Evolutionary conservation across 2,329 filamentous ascomycete genomes (phyloP).

Genomic region (Sarocladiaceae sp.): DNA sequence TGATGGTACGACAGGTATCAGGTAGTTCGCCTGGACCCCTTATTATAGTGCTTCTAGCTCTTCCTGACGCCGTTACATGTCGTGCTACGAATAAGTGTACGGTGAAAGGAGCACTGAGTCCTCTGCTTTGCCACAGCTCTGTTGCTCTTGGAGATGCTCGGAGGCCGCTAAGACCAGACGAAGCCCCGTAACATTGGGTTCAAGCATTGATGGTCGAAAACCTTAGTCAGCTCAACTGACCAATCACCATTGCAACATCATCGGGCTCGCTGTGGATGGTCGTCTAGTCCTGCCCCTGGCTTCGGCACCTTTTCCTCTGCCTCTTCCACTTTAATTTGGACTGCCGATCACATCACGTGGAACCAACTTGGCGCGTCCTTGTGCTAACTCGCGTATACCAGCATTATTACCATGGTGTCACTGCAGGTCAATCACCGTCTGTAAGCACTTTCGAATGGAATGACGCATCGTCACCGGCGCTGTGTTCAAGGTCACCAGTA

Average conservation of each 20-base stretch:
- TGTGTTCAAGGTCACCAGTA: no score
- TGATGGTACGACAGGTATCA: constrained; percentile 7
- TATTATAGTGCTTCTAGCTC: neutral
- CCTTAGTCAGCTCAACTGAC: neutral
- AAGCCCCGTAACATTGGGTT: no score
- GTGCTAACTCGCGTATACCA: neutral
- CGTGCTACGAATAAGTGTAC: neutral
- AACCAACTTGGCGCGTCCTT: neutral
- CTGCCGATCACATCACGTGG: constrained; percentile 8
- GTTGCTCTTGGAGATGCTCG: no score
- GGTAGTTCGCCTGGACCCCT: neutral
- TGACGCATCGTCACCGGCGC: neutral
- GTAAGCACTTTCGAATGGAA: neutral
- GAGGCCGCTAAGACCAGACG: no score
- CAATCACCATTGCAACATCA: no score
- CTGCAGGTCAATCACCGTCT: neutral
- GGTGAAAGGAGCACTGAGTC: neutral
- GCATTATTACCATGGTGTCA: neutral
- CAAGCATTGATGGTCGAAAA: neutral
- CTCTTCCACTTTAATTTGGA: neutral
- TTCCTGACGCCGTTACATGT: neutral
- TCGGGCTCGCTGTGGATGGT: neutral
- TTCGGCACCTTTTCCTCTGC: neutral
- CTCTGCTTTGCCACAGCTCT: no score
- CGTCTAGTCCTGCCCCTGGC: neutral